These are phyloP conservation scores for Sporothrix sp. DNA, from an alignment of 2,329 filamentous ascomycete species.

Conservation along the genomic window DNA sequence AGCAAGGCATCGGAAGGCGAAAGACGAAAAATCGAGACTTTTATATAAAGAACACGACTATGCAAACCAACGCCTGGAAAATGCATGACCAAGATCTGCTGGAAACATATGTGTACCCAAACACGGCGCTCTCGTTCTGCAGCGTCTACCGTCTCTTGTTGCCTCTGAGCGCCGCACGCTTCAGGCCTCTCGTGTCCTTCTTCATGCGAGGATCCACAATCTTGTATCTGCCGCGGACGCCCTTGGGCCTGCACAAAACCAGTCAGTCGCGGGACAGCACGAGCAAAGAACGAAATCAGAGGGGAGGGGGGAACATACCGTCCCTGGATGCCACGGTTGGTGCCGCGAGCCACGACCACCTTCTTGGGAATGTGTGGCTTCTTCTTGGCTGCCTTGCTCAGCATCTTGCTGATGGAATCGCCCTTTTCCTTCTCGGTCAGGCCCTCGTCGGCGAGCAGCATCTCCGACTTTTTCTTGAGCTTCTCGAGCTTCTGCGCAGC, in stretches of 20 bases:
- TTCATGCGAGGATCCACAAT: constrained; percentile 94
- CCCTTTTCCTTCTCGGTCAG: constrained; percentile 97
- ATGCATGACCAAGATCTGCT: constrained; percentile 1
- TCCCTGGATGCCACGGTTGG: constrained; percentile 76
- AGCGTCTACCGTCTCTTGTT: constrained; percentile 29
- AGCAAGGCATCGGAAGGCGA: not conserved
- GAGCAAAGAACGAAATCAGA: too few relatives aligned
- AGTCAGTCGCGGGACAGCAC: too few relatives aligned
- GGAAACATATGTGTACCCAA: not conserved
- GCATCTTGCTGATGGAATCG: constrained; percentile 67
- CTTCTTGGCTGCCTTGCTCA: constrained; percentile 74
- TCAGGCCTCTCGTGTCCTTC: constrained; percentile 86
- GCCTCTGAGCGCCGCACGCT: constrained; percentile 60
- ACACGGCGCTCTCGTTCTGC: not conserved
- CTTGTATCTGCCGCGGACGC: constrained; percentile 93
- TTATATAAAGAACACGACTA: not conserved
- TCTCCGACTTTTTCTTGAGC: constrained; percentile 90
- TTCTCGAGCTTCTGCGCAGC: constrained; percentile 85
- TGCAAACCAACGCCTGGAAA: constrained; percentile 6
- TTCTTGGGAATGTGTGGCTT: constrained; percentile 76
- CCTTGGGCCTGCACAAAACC: too few relatives aligned
- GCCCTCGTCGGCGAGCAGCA: constrained; percentile 79
- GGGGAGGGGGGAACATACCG: too few relatives aligned
- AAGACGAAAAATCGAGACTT: not conserved
- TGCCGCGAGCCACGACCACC: constrained; percentile 77